These are phyloP conservation scores for Schizothecium vesticola DNA, from an alignment of 495 filamentous ascomycete species.

Conservation along the genomic window DNA sequence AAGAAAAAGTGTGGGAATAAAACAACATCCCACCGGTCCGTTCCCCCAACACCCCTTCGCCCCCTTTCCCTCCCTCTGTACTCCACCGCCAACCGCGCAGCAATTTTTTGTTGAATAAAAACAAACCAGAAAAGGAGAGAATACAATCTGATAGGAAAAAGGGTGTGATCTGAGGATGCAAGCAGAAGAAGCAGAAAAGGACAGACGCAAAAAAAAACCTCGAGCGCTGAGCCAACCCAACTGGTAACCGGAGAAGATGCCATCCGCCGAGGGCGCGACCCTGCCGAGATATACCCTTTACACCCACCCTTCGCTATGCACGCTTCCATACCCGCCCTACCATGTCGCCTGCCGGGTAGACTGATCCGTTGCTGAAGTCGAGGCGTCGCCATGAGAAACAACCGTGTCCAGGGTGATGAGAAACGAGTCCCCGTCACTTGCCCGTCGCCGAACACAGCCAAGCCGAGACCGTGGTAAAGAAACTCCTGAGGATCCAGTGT, in stretches of 20 bases:
- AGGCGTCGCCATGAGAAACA: constrained; percentile 10
- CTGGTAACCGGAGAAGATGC: neutral
- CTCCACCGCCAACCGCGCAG: constrained; percentile 27
- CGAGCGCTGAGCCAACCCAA: neutral
- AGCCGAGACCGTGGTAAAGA: constrained; percentile 34
- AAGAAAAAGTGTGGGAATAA: constrained; percentile 31
- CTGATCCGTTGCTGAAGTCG: constrained; percentile 4
- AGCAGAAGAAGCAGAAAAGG: constrained; percentile 30
- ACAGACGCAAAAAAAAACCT: constrained; percentile 37
- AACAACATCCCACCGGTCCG: constrained; percentile 36
- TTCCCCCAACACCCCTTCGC: constrained; percentile 27
- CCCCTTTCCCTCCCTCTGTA: constrained; percentile 21
- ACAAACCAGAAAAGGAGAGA: constrained; percentile 23
- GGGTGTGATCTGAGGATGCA: constrained; percentile 26
- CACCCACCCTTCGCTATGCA: constrained; percentile 58
- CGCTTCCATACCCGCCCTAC: constrained; percentile 30
- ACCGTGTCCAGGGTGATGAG: constrained; percentile 7
- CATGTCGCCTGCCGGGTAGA: constrained; percentile 12
- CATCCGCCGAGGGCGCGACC: constrained; percentile 43
- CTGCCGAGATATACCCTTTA: constrained; percentile 56
- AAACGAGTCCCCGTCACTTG: constrained; percentile 1
- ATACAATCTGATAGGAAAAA: constrained; percentile 27
- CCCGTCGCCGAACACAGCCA: constrained; percentile 19
- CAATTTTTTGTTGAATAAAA: constrained; percentile 34
- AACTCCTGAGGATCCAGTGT: constrained; percentile 31